Percentiles rank a stretch among this genome's conserved stretches.
phyloP scores from a whole-genome alignment of 129 eudicot species.

The Rutidosis leptorrhynchoides region DNA sequence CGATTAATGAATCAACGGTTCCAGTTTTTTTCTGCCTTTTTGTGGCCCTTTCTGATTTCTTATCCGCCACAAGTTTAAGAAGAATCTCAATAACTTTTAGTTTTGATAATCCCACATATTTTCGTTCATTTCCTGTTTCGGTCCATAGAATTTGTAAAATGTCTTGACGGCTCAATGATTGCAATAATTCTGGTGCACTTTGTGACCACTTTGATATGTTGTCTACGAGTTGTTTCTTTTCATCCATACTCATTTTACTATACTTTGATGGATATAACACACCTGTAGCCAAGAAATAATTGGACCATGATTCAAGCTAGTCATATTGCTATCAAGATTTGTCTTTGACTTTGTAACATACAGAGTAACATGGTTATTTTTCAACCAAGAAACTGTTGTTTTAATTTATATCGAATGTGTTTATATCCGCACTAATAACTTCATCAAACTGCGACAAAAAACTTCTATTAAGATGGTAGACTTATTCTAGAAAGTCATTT shows the following conservation, averaged over 20 bases:
- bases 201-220: conserved; percentile 54
- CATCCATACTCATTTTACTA: conserved; percentile 53
- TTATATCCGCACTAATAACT: too few relatives aligned
- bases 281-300: conserved; percentile 32
- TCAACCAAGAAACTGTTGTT: too few relatives aligned
- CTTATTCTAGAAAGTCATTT: conserved; percentile 7
- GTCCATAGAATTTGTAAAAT: conserved; percentile 53
- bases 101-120: conserved; percentile 69
- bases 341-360: conserved; percentile 3
- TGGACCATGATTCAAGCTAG: conserved; percentile 1
- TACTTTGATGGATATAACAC: conserved; percentile 53
- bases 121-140: conserved; percentile 79
- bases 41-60: conserved; percentile 38
- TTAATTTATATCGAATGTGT: too few relatives aligned
- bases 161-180: conserved; percentile 80
- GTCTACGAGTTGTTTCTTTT: conserved; percentile 62
- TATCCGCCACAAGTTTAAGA: conserved; percentile 60
- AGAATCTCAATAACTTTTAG: conserved; percentile 62
- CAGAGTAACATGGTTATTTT: too few relatives aligned
- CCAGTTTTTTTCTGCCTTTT: conserved; percentile 55
- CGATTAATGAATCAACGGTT: conserved; percentile 9
- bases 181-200: conserved; percentile 58
- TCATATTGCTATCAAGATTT: not conserved
- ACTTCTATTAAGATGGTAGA: conserved; percentile 13
- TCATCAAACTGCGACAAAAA: conserved; percentile 9